Percentiles rank a stretch among this genome's conserved stretches.
These are phyloP conservation scores for Podila epicladia DNA, from an alignment of 192 early-diverging fungal genomes.

Conservation along the genomic window DNA sequence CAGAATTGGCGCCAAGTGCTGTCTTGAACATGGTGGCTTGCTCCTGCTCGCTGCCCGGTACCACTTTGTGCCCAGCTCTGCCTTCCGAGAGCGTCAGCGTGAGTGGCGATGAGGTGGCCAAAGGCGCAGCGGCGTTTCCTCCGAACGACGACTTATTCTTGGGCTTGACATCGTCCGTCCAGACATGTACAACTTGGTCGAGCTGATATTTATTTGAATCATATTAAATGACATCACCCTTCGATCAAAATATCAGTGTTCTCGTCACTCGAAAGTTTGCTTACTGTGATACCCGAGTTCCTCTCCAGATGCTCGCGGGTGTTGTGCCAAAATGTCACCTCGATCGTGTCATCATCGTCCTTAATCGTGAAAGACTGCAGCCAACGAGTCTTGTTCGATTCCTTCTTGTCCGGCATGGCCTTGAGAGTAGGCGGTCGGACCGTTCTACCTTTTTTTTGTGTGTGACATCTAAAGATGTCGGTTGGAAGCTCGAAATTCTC, in stretches of 20 bases:
- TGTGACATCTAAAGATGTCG: not conserved
- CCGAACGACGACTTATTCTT: slow-evolving; percentile 4
- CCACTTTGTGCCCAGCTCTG: slow-evolving; percentile 34
- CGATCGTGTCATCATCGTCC: slow-evolving; percentile 33
- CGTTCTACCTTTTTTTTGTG: slow-evolving; percentile 13
- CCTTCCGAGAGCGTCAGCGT: slow-evolving; percentile 23
- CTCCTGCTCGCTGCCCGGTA: slow-evolving; percentile 14
- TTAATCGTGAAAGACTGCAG: slow-evolving; percentile 40
- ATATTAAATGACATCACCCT: not conserved
- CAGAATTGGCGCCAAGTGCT: slow-evolving; percentile 21
- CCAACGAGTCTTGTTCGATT: slow-evolving; percentile 20
- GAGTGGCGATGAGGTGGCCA: slow-evolving; percentile 21
- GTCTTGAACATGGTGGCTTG: slow-evolving; percentile 14
- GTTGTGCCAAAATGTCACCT: slow-evolving; percentile 44
- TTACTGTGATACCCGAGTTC: slow-evolving; percentile 30
- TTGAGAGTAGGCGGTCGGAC: slow-evolving; percentile 25
- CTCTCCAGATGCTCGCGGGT: slow-evolving; percentile 19
- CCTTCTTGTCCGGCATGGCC: slow-evolving; percentile 15
- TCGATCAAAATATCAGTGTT: not conserved
- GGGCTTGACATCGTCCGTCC: slow-evolving; percentile 38
- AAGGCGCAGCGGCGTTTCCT: not conserved
- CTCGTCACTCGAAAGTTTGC: no score
- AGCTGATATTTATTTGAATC: slow-evolving; percentile 8
- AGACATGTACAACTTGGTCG: slow-evolving; percentile 41
- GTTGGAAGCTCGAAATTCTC: not conserved